phyloP scores from a whole-genome alignment of 345 rosid genomes.

The Triadica sebifera region DNA sequence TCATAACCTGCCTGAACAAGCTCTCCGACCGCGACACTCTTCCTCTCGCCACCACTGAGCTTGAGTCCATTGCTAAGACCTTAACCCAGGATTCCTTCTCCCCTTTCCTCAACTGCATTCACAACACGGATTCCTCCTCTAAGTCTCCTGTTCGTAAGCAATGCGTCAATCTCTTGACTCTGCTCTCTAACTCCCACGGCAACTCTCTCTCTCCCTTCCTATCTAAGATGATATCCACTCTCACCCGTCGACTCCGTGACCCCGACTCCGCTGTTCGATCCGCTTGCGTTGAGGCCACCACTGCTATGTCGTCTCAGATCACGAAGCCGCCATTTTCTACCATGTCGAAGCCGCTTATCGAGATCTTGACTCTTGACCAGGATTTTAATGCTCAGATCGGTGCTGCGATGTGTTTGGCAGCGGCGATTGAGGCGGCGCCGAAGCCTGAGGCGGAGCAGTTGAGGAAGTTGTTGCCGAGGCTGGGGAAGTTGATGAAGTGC shows the following conservation, averaged over 20 bases:
- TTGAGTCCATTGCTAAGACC: slow-evolving; percentile 68
- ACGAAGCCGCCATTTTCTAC: slow-evolving; percentile 53
- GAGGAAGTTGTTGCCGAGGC: slow-evolving; percentile 60
- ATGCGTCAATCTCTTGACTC: slow-evolving; percentile 65
- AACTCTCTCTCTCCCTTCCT: slow-evolving; percentile 68
- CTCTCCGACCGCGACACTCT: slow-evolving; percentile 97
- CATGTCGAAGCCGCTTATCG: slow-evolving; percentile 61
- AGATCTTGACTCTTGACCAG: slow-evolving; percentile 59
- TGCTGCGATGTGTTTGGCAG: slow-evolving; percentile 75
- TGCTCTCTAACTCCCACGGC: slow-evolving; percentile 78
- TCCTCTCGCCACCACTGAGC: slow-evolving; percentile 70
- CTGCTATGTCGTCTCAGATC: slow-evolving; percentile 64
- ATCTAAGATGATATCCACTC: slow-evolving; percentile 71
- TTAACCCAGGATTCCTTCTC: slow-evolving; percentile 59
- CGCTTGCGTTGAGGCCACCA: slow-evolving; percentile 66
- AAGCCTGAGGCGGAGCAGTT: slow-evolving; percentile 63
- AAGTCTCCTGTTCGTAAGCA: slow-evolving; percentile 78
- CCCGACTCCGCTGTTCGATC: slow-evolving; percentile 81
- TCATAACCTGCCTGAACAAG: slow-evolving; percentile 79
- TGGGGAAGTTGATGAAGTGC: slow-evolving; percentile 57
- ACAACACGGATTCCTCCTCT: slow-evolving; percentile 68
- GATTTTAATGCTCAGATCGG: slow-evolving; percentile 75
- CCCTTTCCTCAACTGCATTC: slow-evolving; percentile 67
- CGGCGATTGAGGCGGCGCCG: slow-evolving; percentile 60
- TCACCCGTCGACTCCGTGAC: slow-evolving; percentile 77